These are phyloP conservation scores for Suillus luteus DNA, from an alignment of 768 basidiomycete species.

Conservation along the genomic window DNA sequence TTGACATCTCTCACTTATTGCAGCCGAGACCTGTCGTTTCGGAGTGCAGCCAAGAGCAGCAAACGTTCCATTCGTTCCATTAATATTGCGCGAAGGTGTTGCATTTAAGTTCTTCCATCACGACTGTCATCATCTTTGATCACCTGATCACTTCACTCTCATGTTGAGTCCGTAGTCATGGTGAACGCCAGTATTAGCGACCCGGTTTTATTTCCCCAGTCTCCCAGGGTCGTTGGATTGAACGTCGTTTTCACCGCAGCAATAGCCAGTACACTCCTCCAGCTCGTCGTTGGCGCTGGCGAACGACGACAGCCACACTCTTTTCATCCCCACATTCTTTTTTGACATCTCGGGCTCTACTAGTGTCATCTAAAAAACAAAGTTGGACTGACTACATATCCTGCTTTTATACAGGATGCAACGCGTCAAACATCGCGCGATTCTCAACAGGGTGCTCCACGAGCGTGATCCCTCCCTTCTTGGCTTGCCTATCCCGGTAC, in stretches of 20 bases:
- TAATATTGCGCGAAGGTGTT: neutral
- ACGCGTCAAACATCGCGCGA: conserved; percentile 14
- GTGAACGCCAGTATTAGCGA: neutral
- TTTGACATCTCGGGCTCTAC: conserved; percentile 4
- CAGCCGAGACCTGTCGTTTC: neutral
- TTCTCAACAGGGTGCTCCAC: conserved; percentile 25
- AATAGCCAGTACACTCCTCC: neutral
- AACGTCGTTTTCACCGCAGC: conserved; percentile 3
- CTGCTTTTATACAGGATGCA: conserved; percentile 21
- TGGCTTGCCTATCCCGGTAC: conserved; percentile 39
- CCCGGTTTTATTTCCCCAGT: neutral
- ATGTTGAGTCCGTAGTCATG: conserved; percentile 3
- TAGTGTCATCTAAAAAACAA: conserved; percentile 6
- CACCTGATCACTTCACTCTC: neutral
- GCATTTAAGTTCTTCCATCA: neutral
- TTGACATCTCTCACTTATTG: neutral
- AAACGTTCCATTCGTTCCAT: neutral
- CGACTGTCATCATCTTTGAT: neutral
- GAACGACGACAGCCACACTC: conserved; percentile 25
- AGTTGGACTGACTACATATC: conserved; percentile 9
- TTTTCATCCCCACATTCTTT: conserved; percentile 26
- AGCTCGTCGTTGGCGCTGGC: conserved; percentile 15
- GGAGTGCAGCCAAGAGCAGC: neutral
- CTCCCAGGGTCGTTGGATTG: neutral
- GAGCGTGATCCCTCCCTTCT: conserved; percentile 43